Percentiles rank a stretch among this genome's conserved stretches.
Evolutionary conservation across 441 rosid genomes (phyloP).

Genomic region (Euphorbia schlechtendalii): DNA sequence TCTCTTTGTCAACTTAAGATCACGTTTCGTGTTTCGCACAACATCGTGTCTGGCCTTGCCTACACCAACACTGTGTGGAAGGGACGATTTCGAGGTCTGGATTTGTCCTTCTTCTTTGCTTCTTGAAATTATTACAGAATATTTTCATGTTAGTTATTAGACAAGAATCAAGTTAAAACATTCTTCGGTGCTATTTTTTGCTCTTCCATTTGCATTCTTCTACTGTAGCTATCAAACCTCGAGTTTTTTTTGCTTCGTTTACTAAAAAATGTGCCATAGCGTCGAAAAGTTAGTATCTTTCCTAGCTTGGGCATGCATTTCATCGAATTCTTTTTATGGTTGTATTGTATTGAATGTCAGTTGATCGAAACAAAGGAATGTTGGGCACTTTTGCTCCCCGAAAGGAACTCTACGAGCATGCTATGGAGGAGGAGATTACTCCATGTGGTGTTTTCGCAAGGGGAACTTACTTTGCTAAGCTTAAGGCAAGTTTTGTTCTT

Average conservation of each 20-base stretch:
- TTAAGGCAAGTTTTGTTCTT: conserved; percentile 41
- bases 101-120: conserved; percentile 6
- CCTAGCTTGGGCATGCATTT: neutral
- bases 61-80: conserved; percentile 82
- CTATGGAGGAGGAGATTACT: conserved; percentile 59
- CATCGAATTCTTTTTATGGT: neutral
- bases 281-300: neutral
- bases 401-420: conserved; percentile 45
- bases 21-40: conserved; percentile 54
- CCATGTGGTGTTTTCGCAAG: conserved; percentile 77
- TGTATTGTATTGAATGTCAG: conserved; percentile 27
- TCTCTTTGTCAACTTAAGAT: conserved; percentile 43
- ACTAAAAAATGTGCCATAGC: too few species aligned
- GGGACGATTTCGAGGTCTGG: conserved; percentile 58
- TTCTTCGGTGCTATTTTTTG: neutral
- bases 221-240: neutral
- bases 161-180: too few species aligned
- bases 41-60: conserved; percentile 81
- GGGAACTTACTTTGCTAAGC: conserved; percentile 68
- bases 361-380: conserved; percentile 72
- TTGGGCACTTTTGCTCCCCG: conserved; percentile 83
- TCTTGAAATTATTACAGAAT: neutral
- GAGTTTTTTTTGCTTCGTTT: neutral
- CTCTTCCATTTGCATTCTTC: neutral
- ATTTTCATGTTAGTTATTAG: neutral